Conservation (phyloP, 2,329 filamentous ascomycete genomes). For the Aspergillus uvarum region DNA sequence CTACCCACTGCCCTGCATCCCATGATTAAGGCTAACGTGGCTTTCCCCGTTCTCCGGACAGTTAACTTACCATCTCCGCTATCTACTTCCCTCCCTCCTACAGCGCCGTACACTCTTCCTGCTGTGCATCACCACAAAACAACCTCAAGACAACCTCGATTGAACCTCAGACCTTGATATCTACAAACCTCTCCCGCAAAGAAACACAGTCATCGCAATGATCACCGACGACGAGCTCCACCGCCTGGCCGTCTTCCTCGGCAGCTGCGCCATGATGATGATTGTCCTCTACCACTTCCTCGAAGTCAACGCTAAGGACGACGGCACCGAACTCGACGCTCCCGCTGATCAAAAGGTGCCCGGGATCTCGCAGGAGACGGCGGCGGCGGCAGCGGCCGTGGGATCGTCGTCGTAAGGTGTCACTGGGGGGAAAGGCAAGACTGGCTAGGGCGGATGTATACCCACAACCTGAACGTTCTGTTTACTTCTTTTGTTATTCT, state of each 20-base stretch:
- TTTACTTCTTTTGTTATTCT: neutral
- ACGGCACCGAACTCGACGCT: slow-evolving; percentile 23
- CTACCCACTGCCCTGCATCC: neutral
- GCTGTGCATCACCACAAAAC: neutral
- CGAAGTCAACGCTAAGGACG: slow-evolving; percentile 79
- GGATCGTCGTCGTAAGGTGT: neutral
- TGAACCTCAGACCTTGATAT: neutral
- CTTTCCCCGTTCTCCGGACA: neutral
- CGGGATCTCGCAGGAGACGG: neutral
- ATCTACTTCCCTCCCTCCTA: neutral
- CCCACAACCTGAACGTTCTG: neutral
- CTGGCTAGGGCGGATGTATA: neutral
- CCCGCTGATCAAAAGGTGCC: slow-evolving; percentile 17
- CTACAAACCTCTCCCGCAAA: neutral
- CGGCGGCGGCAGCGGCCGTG: neutral
- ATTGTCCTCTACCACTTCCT: slow-evolving; percentile 96
- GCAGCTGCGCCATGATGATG: slow-evolving; percentile 82
- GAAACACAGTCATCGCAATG: slow-evolving; percentile 59
- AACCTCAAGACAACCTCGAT: neutral
- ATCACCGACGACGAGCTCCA: slow-evolving; percentile 93
- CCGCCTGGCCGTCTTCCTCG: slow-evolving; percentile 87
- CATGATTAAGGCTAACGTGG: neutral
- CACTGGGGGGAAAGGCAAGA: neutral
- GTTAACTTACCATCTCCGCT: neutral
- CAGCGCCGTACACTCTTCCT: neutral